These are phyloP conservation scores for Laguncularia racemosa DNA, from an alignment of 345 rosid species.

Conservation along the genomic window DNA sequence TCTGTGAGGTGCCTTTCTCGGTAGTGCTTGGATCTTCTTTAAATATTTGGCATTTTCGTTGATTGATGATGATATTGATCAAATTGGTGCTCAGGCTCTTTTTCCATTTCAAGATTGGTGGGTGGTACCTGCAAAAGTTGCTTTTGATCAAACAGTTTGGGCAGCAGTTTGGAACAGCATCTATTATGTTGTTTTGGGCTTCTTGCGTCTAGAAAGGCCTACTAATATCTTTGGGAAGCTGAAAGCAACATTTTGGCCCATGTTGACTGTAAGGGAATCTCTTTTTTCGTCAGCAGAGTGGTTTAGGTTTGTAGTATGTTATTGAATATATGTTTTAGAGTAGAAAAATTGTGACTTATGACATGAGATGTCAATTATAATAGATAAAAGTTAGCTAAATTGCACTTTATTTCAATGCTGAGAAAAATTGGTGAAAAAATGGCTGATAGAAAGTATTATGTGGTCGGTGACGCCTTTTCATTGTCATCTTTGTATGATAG, in stretches of 20 bases:
- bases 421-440: too few relatives aligned
- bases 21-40: slow-evolving; percentile 5
- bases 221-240: slow-evolving; percentile 44
- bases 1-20: slow-evolving; percentile 56
- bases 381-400: too few relatives aligned
- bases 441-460: too few relatives aligned
- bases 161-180: slow-evolving; percentile 83
- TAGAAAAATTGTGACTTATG: too few relatives aligned
- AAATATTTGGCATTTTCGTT: neutral
- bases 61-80: slow-evolving; percentile 13
- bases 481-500: too few relatives aligned
- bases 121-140: slow-evolving; percentile 89
- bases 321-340: too few relatives aligned
- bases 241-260: slow-evolving; percentile 61
- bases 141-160: slow-evolving; percentile 87
- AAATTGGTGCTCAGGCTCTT: slow-evolving; percentile 40
- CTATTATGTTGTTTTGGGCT: slow-evolving; percentile 58
- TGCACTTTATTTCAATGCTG: too few relatives aligned
- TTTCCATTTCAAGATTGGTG: slow-evolving; percentile 87
- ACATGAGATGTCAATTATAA: too few relatives aligned
- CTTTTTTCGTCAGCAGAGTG: neutral
- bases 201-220: slow-evolving; percentile 68
- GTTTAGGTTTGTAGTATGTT: too few relatives aligned
- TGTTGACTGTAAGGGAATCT: slow-evolving; percentile 55
- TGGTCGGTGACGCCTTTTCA: too few relatives aligned